Conservation (phyloP, 1,284 basidiomycete species). For the Leccinum fallax region DNA sequence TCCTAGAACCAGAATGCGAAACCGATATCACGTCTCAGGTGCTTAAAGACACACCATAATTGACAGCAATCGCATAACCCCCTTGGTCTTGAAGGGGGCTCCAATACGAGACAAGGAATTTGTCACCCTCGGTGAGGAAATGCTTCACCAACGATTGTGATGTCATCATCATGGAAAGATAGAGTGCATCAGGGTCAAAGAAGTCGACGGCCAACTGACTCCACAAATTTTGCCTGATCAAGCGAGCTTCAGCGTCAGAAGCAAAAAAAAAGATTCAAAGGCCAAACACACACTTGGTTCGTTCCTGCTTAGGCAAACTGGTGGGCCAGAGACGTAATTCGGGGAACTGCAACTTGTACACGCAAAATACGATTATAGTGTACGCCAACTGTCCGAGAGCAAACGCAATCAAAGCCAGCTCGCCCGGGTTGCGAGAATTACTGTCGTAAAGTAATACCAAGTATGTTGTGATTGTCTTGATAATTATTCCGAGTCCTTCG, state of each 20-base stretch:
- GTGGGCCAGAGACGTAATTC: slow-evolving; percentile 26
- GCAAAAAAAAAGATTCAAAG: background rate
- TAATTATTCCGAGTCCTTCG: slow-evolving; percentile 81
- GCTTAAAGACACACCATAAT: slow-evolving; percentile 72
- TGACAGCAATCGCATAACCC: slow-evolving; percentile 91
- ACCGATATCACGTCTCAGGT: slow-evolving; percentile 8
- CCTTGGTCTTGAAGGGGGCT: slow-evolving; percentile 87
- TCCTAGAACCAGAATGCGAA: slow-evolving; percentile 49
- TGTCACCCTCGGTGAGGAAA: slow-evolving; percentile 94
- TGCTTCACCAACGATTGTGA: slow-evolving; percentile 91
- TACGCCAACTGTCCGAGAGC: slow-evolving; percentile 81
- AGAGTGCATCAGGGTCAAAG: slow-evolving; percentile 56
- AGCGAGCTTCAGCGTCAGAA: background rate
- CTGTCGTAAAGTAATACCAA: slow-evolving; percentile 56
- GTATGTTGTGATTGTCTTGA: slow-evolving; percentile 74
- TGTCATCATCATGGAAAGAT: slow-evolving; percentile 79
- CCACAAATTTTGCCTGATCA: slow-evolving; percentile 18
- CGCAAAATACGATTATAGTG: slow-evolving; percentile 45
- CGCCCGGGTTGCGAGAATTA: slow-evolving; percentile 30
- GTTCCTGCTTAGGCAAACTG: slow-evolving; percentile 18
- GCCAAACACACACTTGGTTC: slow-evolving; percentile 21
- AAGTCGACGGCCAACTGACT: slow-evolving; percentile 15
- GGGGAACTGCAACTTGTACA: slow-evolving; percentile 38
- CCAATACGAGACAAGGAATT: slow-evolving; percentile 82
- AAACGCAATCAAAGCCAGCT: slow-evolving; percentile 76